These are phyloP conservation scores for Xylariaceae sp. DNA, from an alignment of 2,329 filamentous ascomycete species.

Conservation along the genomic window DNA sequence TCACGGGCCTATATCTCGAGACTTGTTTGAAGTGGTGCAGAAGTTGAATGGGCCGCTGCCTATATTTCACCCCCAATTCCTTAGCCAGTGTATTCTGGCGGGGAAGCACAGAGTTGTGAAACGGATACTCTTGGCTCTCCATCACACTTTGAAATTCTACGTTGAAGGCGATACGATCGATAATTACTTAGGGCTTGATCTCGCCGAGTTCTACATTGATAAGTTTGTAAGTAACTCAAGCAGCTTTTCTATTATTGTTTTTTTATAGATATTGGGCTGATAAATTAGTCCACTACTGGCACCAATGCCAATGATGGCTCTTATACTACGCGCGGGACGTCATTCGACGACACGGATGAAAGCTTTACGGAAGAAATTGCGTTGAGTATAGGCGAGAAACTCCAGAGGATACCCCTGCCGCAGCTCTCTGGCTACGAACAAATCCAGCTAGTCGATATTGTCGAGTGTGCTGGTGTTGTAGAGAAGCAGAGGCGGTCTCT, in stretches of 20 bases:
- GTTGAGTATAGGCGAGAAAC: slow-evolving; percentile 65
- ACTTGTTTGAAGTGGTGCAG: slow-evolving; percentile 78
- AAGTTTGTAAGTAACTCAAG: slow-evolving; percentile 31
- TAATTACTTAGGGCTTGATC: slow-evolving; percentile 64
- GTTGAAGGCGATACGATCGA: slow-evolving; percentile 77
- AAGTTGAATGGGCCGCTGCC: slow-evolving; percentile 83
- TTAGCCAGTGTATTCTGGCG: slow-evolving; percentile 79
- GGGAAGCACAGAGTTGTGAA: slow-evolving; percentile 73
- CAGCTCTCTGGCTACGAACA: slow-evolving; percentile 82
- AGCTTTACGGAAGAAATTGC: slow-evolving; percentile 69
- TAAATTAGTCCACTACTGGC: slow-evolving; percentile 16
- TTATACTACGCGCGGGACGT: slow-evolving; percentile 37
- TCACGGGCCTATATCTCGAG: slow-evolving; percentile 50
- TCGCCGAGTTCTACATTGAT: slow-evolving; percentile 54
- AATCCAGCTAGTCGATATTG: slow-evolving; percentile 76
- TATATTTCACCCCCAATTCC: slow-evolving; percentile 85
- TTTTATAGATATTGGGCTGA: slow-evolving; percentile 13
- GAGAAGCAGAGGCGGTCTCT: slow-evolving; percentile 84
- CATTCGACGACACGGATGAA: slow-evolving; percentile 52
- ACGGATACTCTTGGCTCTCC: slow-evolving; percentile 65
- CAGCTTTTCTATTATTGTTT: neutral
- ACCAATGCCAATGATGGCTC: slow-evolving; percentile 31
- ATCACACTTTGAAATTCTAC: slow-evolving; percentile 76
- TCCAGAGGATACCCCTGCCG: slow-evolving; percentile 70
- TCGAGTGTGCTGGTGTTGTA: slow-evolving; percentile 78